These are phyloP conservation scores for Boletus reticuloceps DNA, from an alignment of 768 basidiomycete genomes.

Conservation along the genomic window DNA sequence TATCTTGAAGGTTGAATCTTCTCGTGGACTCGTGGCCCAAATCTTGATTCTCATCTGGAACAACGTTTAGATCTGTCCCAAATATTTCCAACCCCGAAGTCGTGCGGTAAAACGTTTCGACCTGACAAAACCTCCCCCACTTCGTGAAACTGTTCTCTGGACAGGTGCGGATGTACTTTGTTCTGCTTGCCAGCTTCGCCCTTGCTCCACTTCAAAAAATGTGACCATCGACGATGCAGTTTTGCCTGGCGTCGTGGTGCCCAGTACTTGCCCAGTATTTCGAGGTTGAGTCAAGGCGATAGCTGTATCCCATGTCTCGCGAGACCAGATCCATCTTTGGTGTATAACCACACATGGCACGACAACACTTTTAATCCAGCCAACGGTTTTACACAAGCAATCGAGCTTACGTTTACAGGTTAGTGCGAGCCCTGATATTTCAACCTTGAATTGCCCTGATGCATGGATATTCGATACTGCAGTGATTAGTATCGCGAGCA, in stretches of 20 bases:
- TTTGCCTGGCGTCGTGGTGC: neutral
- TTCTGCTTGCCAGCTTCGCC: neutral
- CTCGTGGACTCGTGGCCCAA: too few relatives aligned
- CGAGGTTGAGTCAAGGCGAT: constrained; percentile 5
- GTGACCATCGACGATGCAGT: constrained; percentile 17
- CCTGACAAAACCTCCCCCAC: too few relatives aligned
- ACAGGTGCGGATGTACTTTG: neutral
- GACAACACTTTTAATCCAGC: neutral
- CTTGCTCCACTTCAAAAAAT: constrained; percentile 9
- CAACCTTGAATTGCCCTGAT: neutral
- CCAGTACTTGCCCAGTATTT: constrained; percentile 5
- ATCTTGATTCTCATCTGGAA: too few relatives aligned
- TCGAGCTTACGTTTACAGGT: constrained; percentile 10
- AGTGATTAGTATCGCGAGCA: constrained; percentile 20
- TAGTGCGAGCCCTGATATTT: too few relatives aligned
- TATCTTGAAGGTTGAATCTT: too few relatives aligned
- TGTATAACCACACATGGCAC: constrained; percentile 19
- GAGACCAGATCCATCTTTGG: neutral
- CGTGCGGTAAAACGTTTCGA: too few relatives aligned
- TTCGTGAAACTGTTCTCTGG: neutral
- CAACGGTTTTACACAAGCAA: neutral
- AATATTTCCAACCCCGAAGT: too few relatives aligned
- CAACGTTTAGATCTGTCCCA: too few relatives aligned
- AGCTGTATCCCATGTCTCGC: neutral
- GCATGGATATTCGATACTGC: neutral